Evolutionary conservation across 768 basidiomycete genomes (phyloP).

Genomic region (Daedaleopsis nitida): DNA sequence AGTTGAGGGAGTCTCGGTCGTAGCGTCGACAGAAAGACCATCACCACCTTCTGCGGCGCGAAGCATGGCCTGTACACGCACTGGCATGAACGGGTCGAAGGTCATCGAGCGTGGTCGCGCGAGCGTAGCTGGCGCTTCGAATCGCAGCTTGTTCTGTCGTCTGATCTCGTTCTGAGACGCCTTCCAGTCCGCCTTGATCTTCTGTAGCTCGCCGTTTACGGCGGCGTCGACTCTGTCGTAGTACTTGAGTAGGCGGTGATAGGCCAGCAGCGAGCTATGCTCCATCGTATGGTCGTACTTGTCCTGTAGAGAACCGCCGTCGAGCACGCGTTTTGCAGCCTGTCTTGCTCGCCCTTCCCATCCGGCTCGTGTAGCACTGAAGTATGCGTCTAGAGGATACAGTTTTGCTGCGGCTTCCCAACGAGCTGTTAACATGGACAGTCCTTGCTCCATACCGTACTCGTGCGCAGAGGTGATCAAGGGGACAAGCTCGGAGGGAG

Average conservation of each 20-base stretch:
- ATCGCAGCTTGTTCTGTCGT: no score
- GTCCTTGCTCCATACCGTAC: background rate
- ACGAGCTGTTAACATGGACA: background rate
- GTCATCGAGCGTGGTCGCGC: background rate
- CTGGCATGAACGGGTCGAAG: background rate
- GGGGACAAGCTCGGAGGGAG: background rate
- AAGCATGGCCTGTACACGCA: no score
- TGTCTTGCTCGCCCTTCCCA: background rate
- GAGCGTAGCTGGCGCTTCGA: background rate
- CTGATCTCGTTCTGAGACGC: no score
- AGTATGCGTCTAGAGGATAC: background rate
- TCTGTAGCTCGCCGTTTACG: background rate
- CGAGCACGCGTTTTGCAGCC: background rate
- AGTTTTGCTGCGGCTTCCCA: background rate
- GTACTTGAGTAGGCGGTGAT: background rate
- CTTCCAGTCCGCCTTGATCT: background rate
- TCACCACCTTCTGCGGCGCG: background rate
- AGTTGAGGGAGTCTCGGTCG: background rate
- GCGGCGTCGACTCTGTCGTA: background rate
- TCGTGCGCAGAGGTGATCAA: background rate
- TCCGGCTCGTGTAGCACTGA: background rate
- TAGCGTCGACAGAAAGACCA: background rate
- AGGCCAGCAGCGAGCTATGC: background rate
- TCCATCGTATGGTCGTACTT: background rate
- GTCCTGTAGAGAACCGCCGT: background rate